These are phyloP conservation scores for Quercus variabilis DNA, from an alignment of 306 rosid genomes.

Conservation along the genomic window DNA sequence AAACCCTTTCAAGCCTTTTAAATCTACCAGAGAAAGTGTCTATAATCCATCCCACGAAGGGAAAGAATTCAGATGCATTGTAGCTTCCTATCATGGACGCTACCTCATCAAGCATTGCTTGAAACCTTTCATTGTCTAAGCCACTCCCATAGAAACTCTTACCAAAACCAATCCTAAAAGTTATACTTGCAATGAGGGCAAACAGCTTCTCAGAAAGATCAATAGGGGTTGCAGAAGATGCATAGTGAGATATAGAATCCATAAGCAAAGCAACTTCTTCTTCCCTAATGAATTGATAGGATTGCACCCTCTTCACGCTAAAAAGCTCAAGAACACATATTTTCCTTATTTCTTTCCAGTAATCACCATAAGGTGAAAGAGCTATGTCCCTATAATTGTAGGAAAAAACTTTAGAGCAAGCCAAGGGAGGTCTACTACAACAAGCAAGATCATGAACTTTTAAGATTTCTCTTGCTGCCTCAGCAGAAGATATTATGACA, in stretches of 20 bases:
- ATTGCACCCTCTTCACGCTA: conserved; percentile 26
- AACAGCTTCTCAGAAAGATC: background rate
- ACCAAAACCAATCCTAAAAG: conserved; percentile 27
- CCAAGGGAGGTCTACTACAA: conserved; percentile 24
- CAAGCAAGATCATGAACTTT: conserved; percentile 21
- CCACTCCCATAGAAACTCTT: background rate
- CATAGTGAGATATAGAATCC: background rate
- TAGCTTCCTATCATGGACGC: conserved; percentile 25
- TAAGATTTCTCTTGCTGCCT: conserved; percentile 26
- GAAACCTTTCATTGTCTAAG: conserved; percentile 1
- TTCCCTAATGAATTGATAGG: conserved; percentile 18
- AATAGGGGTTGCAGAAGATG: conserved; percentile 8
- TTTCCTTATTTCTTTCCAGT: conserved; percentile 41
- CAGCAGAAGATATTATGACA: conserved; percentile 24
- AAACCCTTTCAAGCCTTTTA: conserved; percentile 21
- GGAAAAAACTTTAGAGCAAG: background rate
- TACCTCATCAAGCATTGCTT: background rate
- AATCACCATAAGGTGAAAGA: conserved; percentile 35
- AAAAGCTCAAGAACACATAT: conserved; percentile 27
- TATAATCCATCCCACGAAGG: conserved; percentile 28
- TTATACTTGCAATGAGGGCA: background rate
- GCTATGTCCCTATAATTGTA: conserved; percentile 8
- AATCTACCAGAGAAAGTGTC: conserved; percentile 25
- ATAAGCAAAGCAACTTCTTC: conserved; percentile 29
- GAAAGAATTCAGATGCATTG: conserved; percentile 28